Conservation (phyloP, 1,284 basidiomycete genomes). For the Neonothopanus nambi region DNA sequence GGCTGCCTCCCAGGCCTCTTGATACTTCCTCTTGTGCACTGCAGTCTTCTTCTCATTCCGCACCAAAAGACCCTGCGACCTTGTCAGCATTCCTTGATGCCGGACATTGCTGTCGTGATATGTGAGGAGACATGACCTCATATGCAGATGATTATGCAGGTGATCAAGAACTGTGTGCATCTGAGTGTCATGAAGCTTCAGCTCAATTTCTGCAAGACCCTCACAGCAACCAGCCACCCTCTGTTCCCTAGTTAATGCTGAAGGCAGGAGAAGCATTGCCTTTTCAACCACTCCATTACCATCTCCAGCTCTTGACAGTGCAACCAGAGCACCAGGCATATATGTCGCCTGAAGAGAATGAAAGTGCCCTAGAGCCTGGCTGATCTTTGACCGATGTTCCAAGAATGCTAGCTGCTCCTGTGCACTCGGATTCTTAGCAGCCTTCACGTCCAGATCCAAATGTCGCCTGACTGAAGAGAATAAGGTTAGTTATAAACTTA, state of each 20-base stretch:
- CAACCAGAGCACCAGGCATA: not conserved
- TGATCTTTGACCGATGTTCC: not conserved
- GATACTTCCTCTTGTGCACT: too few relatives aligned
- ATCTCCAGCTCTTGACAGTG: not conserved
- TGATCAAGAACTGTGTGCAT: slow-evolving; percentile 7
- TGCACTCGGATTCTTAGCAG: not conserved
- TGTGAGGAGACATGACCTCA: slow-evolving; percentile 13
- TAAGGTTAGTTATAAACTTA: too few relatives aligned
- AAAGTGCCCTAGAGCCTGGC: not conserved
- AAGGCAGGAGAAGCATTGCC: not conserved
- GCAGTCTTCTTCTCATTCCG: too few relatives aligned
- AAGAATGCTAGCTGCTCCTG: not conserved
- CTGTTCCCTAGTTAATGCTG: not conserved
- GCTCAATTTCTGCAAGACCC: not conserved
- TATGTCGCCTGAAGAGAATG: too few relatives aligned
- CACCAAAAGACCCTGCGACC: slow-evolving; percentile 11
- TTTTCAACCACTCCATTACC: not conserved
- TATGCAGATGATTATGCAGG: slow-evolving; percentile 12
- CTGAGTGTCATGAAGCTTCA: too few relatives aligned
- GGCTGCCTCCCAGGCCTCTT: too few relatives aligned
- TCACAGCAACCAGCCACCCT: not conserved
- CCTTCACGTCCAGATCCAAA: too few relatives aligned
- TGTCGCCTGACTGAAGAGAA: too few relatives aligned
- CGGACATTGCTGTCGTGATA: slow-evolving; percentile 12
- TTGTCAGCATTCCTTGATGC: slow-evolving; percentile 10